Conservation (phyloP, 371 early-diverging fungal species). For the Syncephalastrum racemosum region DNA sequence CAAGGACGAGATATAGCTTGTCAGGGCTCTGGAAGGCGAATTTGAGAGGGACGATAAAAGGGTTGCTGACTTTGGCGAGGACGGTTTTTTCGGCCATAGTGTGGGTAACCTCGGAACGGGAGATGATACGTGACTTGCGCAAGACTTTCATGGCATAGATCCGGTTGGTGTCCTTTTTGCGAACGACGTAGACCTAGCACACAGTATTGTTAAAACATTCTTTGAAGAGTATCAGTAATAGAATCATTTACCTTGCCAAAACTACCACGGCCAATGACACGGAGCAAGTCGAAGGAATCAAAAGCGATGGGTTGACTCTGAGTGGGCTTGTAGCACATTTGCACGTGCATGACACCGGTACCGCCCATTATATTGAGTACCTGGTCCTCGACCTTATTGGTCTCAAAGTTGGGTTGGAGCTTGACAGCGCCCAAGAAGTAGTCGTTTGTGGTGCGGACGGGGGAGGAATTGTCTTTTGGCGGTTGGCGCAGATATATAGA, state of each 20-base stretch:
- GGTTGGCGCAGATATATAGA: conserved; percentile 83
- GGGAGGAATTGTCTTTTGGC: conserved; percentile 34
- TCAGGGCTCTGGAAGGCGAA: conserved; percentile 87
- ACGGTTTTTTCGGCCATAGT: conserved; percentile 92
- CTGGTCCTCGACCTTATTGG: conserved; percentile 45
- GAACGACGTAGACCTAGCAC: conserved; percentile 87
- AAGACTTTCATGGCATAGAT: conserved; percentile 98
- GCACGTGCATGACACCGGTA: conserved; percentile 68
- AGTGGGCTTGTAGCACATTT: conserved; percentile 69
- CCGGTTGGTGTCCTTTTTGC: conserved; percentile 90
- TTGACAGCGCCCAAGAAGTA: conserved; percentile 72
- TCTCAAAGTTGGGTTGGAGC: conserved; percentile 67
- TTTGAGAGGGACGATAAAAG: conserved; percentile 87
- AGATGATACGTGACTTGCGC: conserved; percentile 92
- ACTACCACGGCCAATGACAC: conserved; percentile 94
- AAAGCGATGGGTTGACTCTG: conserved; percentile 73
- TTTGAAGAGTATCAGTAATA: too few relatives aligned
- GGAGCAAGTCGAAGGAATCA: conserved; percentile 92
- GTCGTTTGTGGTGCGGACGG: conserved; percentile 50
- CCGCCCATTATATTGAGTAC: conserved; percentile 46
- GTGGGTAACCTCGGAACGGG: conserved; percentile 84
- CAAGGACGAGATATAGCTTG: conserved; percentile 88
- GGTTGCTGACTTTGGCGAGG: conserved; percentile 79
- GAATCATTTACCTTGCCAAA: conserved; percentile 83
- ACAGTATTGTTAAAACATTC: not conserved